These are phyloP conservation scores for Fusarium hostae DNA, from an alignment of 2,329 filamentous ascomycete genomes.

Conservation along the genomic window DNA sequence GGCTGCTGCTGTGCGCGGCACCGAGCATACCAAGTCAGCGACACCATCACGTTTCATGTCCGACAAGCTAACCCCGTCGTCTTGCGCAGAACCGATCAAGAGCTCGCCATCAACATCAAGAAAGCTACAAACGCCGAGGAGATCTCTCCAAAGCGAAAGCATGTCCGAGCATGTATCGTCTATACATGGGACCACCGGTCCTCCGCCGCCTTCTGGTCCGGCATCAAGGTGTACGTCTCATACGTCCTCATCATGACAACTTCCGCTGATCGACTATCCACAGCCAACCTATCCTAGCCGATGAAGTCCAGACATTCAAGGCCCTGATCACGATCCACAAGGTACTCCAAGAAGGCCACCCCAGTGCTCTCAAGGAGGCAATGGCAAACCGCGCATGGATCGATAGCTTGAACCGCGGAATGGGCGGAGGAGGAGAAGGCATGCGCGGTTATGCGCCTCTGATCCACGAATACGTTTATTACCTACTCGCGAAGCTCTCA, in stretches of 20 bases:
- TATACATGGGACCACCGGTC: conserved; percentile 99
- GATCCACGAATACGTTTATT: conserved; percentile 97
- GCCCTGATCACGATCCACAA: conserved; percentile 97
- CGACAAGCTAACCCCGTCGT: conserved; percentile 26
- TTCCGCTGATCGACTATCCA: conserved; percentile 14
- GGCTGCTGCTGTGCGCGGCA: conserved; percentile 48
- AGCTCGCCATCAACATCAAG: conserved; percentile 75
- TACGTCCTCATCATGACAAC: conserved; percentile 6
- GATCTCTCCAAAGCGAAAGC: conserved; percentile 80
- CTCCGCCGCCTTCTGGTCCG: conserved; percentile 93
- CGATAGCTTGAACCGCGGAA: conserved; percentile 87
- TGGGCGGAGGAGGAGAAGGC: conserved; percentile 83
- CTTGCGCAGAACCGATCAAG: conserved; percentile 69
- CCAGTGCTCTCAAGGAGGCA: conserved; percentile 85
- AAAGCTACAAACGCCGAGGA: conserved; percentile 77
- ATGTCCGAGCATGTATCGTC: conserved; percentile 97
- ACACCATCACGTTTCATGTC: conserved; percentile 10
- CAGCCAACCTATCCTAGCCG: conserved; percentile 96
- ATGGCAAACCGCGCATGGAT: conserved; percentile 91
- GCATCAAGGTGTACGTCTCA: conserved; percentile 91
- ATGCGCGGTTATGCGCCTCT: conserved; percentile 90
- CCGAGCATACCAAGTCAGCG: conserved; percentile 52
- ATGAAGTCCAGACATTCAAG: conserved; percentile 99
- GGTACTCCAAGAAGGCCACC: conserved; percentile 96
- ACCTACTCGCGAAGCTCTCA: conserved; percentile 90